These are phyloP conservation scores for Turritis glabra DNA, from an alignment of 345 rosid species.

Conservation along the genomic window DNA sequence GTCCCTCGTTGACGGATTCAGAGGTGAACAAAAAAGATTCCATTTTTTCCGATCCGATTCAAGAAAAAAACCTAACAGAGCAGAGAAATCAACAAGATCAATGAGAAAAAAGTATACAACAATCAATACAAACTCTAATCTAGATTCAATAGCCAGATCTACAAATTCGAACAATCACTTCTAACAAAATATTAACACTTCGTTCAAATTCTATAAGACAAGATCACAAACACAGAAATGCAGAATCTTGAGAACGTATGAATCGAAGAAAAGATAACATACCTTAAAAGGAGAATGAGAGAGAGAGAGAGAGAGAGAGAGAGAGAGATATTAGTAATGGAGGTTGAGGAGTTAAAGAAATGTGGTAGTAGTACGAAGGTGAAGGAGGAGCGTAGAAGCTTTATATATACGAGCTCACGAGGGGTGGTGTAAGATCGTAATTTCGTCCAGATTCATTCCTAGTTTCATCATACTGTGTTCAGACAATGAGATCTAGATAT, in stretches of 20 bases:
- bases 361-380: constrained; percentile 17
- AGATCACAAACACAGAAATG: too few relatives aligned
- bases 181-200: background rate
- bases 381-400: constrained; percentile 10
- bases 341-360: background rate
- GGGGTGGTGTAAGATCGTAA: constrained; percentile 34
- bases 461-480: constrained; percentile 12
- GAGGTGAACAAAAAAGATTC: constrained; percentile 75
- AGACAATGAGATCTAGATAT: constrained; percentile 28
- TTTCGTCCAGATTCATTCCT: constrained; percentile 37
- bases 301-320: constrained; percentile 1
- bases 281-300: constrained; percentile 21
- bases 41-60: constrained; percentile 42
- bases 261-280: background rate
- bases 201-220: background rate
- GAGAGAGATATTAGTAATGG: background rate
- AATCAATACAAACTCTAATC: background rate
- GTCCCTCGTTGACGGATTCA: constrained; percentile 78
- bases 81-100: background rate
- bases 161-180: background rate
- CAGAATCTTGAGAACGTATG: background rate
- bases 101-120: background rate
- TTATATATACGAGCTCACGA: constrained; percentile 19
- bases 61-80: background rate
- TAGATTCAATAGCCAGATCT: constrained; percentile 13